A percentile compares a stretch with the other conserved stretches of the same genome.
Conservation (phyloP, 106 monocot species). For the Narthecium ossifragum region DNA sequence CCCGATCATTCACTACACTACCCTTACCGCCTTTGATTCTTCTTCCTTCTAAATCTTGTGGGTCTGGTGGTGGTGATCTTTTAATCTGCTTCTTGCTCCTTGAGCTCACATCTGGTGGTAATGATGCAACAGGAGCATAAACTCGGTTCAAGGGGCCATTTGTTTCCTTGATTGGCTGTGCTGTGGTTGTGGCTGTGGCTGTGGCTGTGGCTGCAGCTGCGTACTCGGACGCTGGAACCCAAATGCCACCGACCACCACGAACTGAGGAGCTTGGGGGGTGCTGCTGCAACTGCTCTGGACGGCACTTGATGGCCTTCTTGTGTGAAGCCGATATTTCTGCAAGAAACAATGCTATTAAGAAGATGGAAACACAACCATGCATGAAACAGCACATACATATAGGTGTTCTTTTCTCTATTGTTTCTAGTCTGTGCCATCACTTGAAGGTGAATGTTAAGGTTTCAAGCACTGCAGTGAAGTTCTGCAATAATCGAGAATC, state of each 20-base stretch:
- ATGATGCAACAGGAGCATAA: conserved; percentile 19
- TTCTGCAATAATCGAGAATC: no score
- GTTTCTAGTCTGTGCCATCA: no score
- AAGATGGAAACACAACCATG: no score
- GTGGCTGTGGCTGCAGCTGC: conserved; percentile 4
- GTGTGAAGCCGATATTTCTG: conserved; percentile 46
- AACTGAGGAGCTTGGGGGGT: conserved; percentile 14
- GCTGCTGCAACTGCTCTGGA: neutral
- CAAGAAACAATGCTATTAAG: neutral
- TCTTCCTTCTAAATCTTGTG: no score
- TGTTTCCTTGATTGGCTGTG: neutral
- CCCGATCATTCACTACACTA: neutral
- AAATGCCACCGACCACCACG: conserved; percentile 29
- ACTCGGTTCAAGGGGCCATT: neutral
- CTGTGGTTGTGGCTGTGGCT: conserved; percentile 2
- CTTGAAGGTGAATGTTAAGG: no score
- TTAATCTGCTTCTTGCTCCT: neutral
- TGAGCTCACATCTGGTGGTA: conserved; percentile 4
- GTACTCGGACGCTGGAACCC: conserved; percentile 28
- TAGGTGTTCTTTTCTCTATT: no score
- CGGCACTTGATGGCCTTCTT: neutral
- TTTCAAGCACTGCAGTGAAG: no score
- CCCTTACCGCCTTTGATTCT: no score
- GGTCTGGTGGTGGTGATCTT: neutral
- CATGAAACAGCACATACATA: no score